Percentiles rank a stretch among this genome's conserved stretches.
Conservation (phyloP, 306 rosid species). For the Abrus precatorius region DNA sequence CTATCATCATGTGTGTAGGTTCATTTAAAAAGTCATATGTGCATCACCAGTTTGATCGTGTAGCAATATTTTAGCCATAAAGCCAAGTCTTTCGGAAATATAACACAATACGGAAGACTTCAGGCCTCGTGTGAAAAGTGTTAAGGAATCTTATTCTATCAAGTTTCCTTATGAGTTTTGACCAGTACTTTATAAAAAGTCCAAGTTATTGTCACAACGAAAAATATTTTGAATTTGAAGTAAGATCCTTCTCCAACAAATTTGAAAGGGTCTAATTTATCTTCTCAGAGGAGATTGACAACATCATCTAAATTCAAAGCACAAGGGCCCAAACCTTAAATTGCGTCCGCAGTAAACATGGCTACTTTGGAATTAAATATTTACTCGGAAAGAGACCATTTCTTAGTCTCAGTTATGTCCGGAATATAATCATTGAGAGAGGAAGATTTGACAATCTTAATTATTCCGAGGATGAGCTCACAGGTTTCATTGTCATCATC, state of each 20-base stretch:
- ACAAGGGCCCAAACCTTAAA: neutral
- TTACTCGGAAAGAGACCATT: neutral
- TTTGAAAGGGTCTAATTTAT: neutral
- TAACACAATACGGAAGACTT: constrained; percentile 28
- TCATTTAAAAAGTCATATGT: no score
- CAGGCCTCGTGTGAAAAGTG: constrained; percentile 41
- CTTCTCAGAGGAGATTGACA: neutral
- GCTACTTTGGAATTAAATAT: neutral
- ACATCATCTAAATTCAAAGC: constrained; percentile 15
- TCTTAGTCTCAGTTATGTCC: neutral
- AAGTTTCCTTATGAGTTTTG: constrained; percentile 55
- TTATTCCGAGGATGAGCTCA: constrained; percentile 75
- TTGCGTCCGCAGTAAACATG: neutral
- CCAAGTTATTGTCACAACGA: constrained; percentile 59
- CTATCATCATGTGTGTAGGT: neutral
- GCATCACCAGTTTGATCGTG: no score
- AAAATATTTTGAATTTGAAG: constrained; percentile 13
- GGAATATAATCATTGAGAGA: constrained; percentile 11
- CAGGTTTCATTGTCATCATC: constrained; percentile 77
- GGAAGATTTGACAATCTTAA: constrained; percentile 12
- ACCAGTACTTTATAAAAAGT: constrained; percentile 70
- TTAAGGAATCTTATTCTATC: constrained; percentile 52
- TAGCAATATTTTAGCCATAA: neutral
- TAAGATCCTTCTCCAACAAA: neutral
- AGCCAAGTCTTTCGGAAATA: constrained; percentile 8